Percentiles rank a stretch among this genome's conserved stretches.
Evolutionary conservation across 1,284 basidiomycete species (phyloP).

Genomic region (Heterobasidion occidentale): DNA sequence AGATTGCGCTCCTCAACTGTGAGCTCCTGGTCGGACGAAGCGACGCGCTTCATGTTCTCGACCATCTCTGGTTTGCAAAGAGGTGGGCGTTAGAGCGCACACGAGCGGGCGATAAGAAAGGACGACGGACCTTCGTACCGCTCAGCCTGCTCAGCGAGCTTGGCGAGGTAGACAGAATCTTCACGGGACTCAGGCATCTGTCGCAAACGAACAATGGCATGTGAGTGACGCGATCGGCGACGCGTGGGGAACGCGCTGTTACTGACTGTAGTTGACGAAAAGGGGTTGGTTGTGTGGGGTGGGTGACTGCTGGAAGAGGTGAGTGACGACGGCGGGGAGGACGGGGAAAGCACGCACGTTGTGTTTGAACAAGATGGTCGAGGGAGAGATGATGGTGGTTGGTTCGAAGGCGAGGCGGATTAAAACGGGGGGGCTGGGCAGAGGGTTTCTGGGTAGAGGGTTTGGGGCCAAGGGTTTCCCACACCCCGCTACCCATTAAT

Average conservation of each 20-base stretch:
- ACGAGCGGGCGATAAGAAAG: slow-evolving; percentile 5
- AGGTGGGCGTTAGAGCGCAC: not conserved
- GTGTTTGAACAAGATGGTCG: slow-evolving; percentile 22
- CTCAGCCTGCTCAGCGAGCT: slow-evolving; percentile 99
- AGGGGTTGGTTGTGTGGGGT: slow-evolving; percentile 1
- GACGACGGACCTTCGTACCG: slow-evolving; percentile 85
- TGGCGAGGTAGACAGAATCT: slow-evolving; percentile 98
- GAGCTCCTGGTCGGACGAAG: slow-evolving; percentile 94
- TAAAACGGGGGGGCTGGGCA: slow-evolving; percentile 16
- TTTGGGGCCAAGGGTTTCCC: slow-evolving; percentile 14
- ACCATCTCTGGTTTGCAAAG: slow-evolving; percentile 77
- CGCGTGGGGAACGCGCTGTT: not conserved
- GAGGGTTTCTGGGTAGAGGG: slow-evolving; percentile 12
- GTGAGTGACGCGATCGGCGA: slow-evolving; percentile 17
- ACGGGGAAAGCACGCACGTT: slow-evolving; percentile 27
- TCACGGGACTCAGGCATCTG: slow-evolving; percentile 86
- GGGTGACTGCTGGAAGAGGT: slow-evolving; percentile 11
- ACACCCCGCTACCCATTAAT: slow-evolving; percentile 1
- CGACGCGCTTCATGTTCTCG: slow-evolving; percentile 98
- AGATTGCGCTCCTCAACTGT: slow-evolving; percentile 99
- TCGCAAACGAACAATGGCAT: slow-evolving; percentile 5
- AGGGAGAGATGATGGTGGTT: slow-evolving; percentile 36
- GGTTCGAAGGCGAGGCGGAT: slow-evolving; percentile 28
- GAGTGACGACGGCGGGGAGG: slow-evolving; percentile 12
- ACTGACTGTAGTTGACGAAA: slow-evolving; percentile 26